Base-by-base conservation (phyloP, 2,329 filamentous ascomycete species). In the Zalaria sp. region DNA sequence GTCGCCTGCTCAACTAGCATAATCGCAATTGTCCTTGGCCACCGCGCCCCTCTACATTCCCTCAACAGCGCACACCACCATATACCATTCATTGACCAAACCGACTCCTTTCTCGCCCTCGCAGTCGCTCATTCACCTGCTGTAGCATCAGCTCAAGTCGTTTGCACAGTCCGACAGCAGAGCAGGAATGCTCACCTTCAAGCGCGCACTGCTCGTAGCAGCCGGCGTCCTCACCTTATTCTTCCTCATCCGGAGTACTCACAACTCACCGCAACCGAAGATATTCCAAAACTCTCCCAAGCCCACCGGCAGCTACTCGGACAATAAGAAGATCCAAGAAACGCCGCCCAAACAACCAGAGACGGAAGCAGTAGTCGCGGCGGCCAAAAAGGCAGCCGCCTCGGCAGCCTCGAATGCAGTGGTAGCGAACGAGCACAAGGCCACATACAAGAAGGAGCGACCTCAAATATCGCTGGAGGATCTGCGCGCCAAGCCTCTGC, bases 141-240 rank as follows among this genome's bases (percentile, higher is more conserved):
- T 18, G 18, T 18, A 18, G 18, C 18, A 18, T 18, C 18, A 18
- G 18, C 18, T 18, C 18, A 18, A 18, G 18, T 18, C 18, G 18
- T 18, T 18, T 18, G 18, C 18, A 18, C 18, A 18, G 18, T 18
- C 18, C 36, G 27, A 11, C 11, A 5, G 8, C 25, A 27, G 8
- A 38, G 26, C 31, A 26, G 29, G 56, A 45, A 93, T 93, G 85
- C 72, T 88, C 59, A 83, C 82, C 55, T 84, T 83, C 57, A 76
- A 79, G 56, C 81, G 83, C 63, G 82, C 83, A 55, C 61, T 93
- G 47, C 65, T 85, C 51, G 72, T 80, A 42, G 83, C 85, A 38
- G 72, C 75, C 52, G 73, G 79, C 57, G 63, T 88, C 49, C 62
- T 89, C 52, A 73, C 76, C 27, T 67, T 83, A 54, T 69, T 88